Evolutionary conservation across 148 eudicot genomes (phyloP).

Genomic region (Pharnaceum exiguum): DNA sequence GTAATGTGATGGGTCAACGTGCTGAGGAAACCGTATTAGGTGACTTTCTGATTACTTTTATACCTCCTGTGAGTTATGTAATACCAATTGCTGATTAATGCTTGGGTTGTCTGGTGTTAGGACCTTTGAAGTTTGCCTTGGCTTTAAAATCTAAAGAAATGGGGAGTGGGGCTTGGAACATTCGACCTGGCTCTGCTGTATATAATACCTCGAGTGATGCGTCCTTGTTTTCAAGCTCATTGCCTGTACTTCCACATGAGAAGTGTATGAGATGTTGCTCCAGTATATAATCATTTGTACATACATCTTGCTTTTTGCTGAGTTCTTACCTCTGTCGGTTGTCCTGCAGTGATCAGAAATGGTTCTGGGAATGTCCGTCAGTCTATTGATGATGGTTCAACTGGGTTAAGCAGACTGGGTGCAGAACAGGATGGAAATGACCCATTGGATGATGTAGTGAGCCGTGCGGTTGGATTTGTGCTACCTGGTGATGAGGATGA

Average conservation of each 20-base stretch:
- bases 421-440: conserved; percentile 35
- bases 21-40: conserved; percentile 31
- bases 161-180: conserved; percentile 38
- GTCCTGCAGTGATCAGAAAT: conserved; percentile 51
- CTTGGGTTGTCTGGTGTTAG: conserved; percentile 20
- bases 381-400: conserved; percentile 43
- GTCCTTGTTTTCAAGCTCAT: conserved; percentile 68
- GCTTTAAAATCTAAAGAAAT: conserved; percentile 28
- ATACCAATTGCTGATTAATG: neutral
- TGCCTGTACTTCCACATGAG: conserved; percentile 76
- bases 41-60: conserved; percentile 1
- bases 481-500: conserved; percentile 93
- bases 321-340: too few relatives aligned
- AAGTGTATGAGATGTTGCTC: conserved; percentile 42
- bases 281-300: neutral
- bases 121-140: conserved; percentile 32
- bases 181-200: conserved; percentile 29
- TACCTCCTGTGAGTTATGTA: neutral
- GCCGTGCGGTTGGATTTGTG: conserved; percentile 41
- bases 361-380: conserved; percentile 30
- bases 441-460: conserved; percentile 39
- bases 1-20: conserved; percentile 28
- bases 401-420: conserved; percentile 33
- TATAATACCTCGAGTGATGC: conserved; percentile 50
- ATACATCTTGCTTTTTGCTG: conserved; percentile 18